Evolutionary conservation across 331 rosid genomes (phyloP).

Genomic region (Malus hybrid): DNA sequence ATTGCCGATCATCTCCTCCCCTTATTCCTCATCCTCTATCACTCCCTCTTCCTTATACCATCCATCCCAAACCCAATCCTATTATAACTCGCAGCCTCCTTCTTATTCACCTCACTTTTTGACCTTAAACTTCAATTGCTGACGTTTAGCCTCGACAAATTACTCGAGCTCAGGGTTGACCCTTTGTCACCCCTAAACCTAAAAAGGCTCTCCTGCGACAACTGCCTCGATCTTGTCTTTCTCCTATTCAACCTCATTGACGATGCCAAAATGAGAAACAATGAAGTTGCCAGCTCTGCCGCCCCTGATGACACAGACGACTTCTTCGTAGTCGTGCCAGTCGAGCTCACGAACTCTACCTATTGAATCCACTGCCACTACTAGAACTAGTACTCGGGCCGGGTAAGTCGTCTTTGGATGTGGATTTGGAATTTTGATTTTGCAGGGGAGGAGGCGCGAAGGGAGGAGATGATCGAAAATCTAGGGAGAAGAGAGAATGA

Average conservation of each 20-base stretch:
- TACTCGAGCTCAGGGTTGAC: slow-evolving; percentile 41
- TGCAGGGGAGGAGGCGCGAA: too few species aligned
- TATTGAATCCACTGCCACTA: background rate
- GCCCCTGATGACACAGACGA: background rate
- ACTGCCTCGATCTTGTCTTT: slow-evolving; percentile 90
- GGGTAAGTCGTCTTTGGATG: slow-evolving; percentile 22
- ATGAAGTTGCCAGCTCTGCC: slow-evolving; percentile 23
- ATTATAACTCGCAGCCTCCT: too few species aligned
- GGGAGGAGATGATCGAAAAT: too few species aligned
- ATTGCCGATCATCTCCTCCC: background rate
- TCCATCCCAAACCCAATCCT: background rate
- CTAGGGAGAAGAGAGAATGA: too few species aligned
- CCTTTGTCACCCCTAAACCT: slow-evolving; percentile 63
- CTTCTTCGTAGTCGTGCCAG: slow-evolving; percentile 19
- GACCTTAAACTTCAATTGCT: slow-evolving; percentile 7
- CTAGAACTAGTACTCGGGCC: background rate
- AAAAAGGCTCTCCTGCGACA: slow-evolving; percentile 87
- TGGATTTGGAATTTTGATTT: slow-evolving; percentile 29
- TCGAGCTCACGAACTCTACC: slow-evolving; percentile 13
- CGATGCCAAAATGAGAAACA: slow-evolving; percentile 85
- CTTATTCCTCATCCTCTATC: too few species aligned
- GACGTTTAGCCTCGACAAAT: slow-evolving; percentile 43
- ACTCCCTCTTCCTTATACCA: slow-evolving; percentile 15
- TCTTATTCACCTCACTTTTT: slow-evolving; percentile 27
- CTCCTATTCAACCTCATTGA: slow-evolving; percentile 80